phyloP scores from a whole-genome alignment of 495 filamentous ascomycete genomes.

The Aspergillus carlsbadensis region DNA sequence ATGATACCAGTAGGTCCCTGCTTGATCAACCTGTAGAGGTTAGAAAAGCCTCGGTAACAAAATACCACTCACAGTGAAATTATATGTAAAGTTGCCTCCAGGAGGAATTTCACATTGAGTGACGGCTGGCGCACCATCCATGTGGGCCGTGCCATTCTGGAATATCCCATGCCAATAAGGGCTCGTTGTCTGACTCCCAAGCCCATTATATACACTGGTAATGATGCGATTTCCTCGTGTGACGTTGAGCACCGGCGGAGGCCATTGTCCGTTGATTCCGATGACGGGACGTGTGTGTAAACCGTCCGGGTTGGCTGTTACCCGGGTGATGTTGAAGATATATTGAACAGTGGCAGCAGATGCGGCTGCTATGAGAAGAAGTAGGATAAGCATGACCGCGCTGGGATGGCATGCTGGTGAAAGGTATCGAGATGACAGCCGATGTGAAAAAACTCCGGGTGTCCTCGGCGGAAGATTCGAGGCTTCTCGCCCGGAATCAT shows the following conservation, averaged over 20 bases:
- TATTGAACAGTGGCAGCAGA: too few relatives aligned
- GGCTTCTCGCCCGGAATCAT: not conserved
- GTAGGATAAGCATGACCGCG: too few relatives aligned
- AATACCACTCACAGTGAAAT: slow-evolving; percentile 58
- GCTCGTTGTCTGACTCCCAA: slow-evolving; percentile 65
- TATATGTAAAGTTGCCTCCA: slow-evolving; percentile 60
- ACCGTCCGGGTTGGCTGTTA: slow-evolving; percentile 71
- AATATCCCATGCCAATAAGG: slow-evolving; percentile 76
- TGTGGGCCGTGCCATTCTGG: slow-evolving; percentile 58
- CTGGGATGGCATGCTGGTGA: too few relatives aligned
- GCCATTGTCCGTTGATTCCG: slow-evolving; percentile 76
- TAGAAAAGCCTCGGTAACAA: too few relatives aligned
- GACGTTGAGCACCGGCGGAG: slow-evolving; percentile 60
- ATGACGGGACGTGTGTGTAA: slow-evolving; percentile 60
- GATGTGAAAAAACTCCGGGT: not conserved
- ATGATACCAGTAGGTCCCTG: too few relatives aligned
- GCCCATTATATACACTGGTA: slow-evolving; percentile 63
- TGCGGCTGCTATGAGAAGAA: too few relatives aligned
- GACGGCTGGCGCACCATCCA: slow-evolving; percentile 66
- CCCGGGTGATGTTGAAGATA: slow-evolving; percentile 73
- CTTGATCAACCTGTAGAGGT: too few relatives aligned
- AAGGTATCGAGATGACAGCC: too few relatives aligned
- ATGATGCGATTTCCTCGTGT: slow-evolving; percentile 65
- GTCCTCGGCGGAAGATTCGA: not conserved
- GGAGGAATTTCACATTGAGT: slow-evolving; percentile 64